These are phyloP conservation scores for Fennellomyces sp. DNA, from an alignment of 371 early-diverging fungal genomes.

Conservation along the genomic window DNA sequence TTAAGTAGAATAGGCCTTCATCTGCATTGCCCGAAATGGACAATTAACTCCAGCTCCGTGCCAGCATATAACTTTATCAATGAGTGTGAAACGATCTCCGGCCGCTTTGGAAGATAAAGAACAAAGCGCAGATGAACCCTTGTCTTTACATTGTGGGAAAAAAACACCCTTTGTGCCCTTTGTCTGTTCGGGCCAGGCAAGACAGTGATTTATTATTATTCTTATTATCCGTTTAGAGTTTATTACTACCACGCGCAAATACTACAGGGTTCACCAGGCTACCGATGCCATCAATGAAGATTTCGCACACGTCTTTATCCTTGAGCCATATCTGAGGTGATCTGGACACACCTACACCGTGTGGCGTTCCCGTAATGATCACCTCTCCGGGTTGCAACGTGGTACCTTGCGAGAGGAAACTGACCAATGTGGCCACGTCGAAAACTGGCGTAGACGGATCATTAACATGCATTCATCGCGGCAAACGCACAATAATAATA, in stretches of 20 bases:
- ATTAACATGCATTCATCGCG: neutral
- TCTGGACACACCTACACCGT: slow-evolving; percentile 56
- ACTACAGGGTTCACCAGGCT: slow-evolving; percentile 51
- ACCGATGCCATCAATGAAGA: slow-evolving; percentile 60
- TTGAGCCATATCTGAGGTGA: slow-evolving; percentile 56
- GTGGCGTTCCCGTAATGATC: slow-evolving; percentile 65
- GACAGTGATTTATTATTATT: neutral
- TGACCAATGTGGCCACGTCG: slow-evolving; percentile 25
- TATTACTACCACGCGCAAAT: slow-evolving; percentile 6
- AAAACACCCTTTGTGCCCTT: neutral
- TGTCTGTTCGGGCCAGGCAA: no score
- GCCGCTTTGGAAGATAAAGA: neutral
- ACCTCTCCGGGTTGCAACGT: slow-evolving; percentile 63
- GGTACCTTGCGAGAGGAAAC: slow-evolving; percentile 61
- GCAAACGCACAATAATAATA: neutral
- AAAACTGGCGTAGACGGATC: slow-evolving; percentile 15
- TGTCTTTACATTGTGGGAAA: neutral
- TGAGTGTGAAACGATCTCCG: neutral
- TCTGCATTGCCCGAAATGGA: no score
- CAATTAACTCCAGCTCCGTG: no score
- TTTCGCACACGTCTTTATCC: slow-evolving; percentile 53
- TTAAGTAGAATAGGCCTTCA: no score
- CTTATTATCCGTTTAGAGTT: no score
- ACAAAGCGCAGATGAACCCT: neutral
- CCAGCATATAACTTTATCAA: no score